Evolutionary conservation across 1,139 yeast genomes (phyloP).

Genomic region (Zygoascus sp.): DNA sequence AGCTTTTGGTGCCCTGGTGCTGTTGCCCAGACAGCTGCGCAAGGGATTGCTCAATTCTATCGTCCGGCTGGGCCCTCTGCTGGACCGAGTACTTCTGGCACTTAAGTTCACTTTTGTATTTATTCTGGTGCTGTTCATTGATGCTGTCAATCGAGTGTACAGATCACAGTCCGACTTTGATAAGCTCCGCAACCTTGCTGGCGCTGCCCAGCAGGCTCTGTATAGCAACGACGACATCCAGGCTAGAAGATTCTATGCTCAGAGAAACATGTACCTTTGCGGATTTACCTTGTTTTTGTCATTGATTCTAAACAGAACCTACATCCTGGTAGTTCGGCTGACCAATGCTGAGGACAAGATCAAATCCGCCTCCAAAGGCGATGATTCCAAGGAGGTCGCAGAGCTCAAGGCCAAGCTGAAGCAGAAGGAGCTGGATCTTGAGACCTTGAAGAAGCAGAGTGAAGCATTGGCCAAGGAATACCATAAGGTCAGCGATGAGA

Average conservation of each 20-base stretch:
- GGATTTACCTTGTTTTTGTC: conserved; percentile 93
- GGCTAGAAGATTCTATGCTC: conserved; percentile 91
- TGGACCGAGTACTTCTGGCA: conserved; percentile 69
- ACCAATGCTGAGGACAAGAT: conserved; percentile 52
- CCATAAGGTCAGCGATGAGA: conserved; percentile 44
- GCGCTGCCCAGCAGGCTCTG: conserved; percentile 38
- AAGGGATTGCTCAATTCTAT: conserved; percentile 60
- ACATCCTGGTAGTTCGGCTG: conserved; percentile 72
- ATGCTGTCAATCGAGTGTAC: conserved; percentile 79
- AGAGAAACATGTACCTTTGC: conserved; percentile 93
- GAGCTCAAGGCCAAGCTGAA: conserved; percentile 47
- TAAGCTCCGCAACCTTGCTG: conserved; percentile 13
- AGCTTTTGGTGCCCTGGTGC: conserved; percentile 73
- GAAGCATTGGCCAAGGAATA: conserved; percentile 62
- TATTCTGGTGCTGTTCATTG: conserved; percentile 78
- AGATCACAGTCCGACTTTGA: conserved; percentile 56
- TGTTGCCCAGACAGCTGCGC: conserved; percentile 79
- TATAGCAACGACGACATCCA: conserved; percentile 56
- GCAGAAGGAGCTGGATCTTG: conserved; percentile 59
- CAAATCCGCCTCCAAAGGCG: conserved; percentile 24
- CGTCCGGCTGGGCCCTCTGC: conserved; percentile 59
- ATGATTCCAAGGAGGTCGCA: conserved; percentile 25
- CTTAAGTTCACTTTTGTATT: conserved; percentile 80
- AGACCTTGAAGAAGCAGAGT: conserved; percentile 68
- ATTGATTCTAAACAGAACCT: conserved; percentile 81